Conservation (phyloP, 441 rosid genomes). For the Eutrema salsugineum region DNA sequence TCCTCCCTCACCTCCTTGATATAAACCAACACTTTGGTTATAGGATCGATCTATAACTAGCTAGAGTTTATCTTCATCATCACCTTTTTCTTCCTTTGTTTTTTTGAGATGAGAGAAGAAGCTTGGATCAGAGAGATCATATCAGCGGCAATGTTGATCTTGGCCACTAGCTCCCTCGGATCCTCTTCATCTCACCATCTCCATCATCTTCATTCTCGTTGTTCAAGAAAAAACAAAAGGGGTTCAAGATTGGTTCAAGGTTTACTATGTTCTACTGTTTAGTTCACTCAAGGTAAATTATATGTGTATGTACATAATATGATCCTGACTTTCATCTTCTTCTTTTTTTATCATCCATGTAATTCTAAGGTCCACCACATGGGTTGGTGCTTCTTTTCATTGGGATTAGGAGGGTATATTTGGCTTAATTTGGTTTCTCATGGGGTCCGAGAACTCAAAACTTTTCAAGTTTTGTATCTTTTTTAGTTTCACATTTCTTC, state of each 20-base stretch:
- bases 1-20: slow-evolving; percentile 37
- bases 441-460: slow-evolving; percentile 21
- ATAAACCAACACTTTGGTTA: slow-evolving; percentile 24
- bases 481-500: slow-evolving; percentile 19
- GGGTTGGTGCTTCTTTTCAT: slow-evolving; percentile 27
- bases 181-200: slow-evolving; percentile 42
- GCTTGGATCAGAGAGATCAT: slow-evolving; percentile 39
- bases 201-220: slow-evolving; percentile 2
- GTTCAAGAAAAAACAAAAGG: slow-evolving; percentile 18
- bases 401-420: slow-evolving; percentile 29
- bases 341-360: slow-evolving; percentile 5
- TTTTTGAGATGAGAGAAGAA: slow-evolving; percentile 39
- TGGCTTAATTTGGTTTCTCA: slow-evolving; percentile 26
- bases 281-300: slow-evolving; percentile 23
- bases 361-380: slow-evolving; percentile 34
- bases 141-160: not conserved
- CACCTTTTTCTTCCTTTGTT: not conserved
- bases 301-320: slow-evolving; percentile 29
- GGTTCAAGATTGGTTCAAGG: slow-evolving; percentile 21
- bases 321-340: slow-evolving; percentile 27
- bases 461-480: slow-evolving; percentile 9
- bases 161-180: slow-evolving; percentile 32
- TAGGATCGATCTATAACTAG: slow-evolving; percentile 25
- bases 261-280: slow-evolving; percentile 25
- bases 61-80: slow-evolving; percentile 29